These are phyloP conservation scores for Brassica incana DNA, from an alignment of 345 rosid species.

Conservation along the genomic window DNA sequence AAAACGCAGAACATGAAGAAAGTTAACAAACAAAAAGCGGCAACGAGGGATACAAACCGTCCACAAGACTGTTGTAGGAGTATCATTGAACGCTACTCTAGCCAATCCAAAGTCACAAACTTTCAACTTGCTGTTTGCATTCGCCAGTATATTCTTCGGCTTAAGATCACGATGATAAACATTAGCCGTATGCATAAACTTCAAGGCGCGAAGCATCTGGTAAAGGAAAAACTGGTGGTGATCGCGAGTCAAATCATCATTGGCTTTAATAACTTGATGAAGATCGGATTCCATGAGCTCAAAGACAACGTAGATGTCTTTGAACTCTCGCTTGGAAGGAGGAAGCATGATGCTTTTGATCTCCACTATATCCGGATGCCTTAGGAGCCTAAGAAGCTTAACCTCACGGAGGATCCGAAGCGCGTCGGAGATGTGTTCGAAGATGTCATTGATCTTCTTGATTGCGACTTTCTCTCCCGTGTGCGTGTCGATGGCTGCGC, in stretches of 20 bases:
- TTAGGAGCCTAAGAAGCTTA: conserved; percentile 77
- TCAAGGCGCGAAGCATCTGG: conserved; percentile 93
- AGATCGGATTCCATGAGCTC: conserved; percentile 99
- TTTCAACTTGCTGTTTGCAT: conserved; percentile 97
- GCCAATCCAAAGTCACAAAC: conserved; percentile 96
- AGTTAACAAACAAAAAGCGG: neutral
- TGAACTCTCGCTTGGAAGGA: conserved; percentile 92
- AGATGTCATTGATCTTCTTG: conserved; percentile 84
- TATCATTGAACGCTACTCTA: conserved; percentile 82
- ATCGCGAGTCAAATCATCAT: conserved; percentile 90
- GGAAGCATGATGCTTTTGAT: conserved; percentile 94
- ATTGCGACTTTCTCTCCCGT: conserved; percentile 92
- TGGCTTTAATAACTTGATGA: conserved; percentile 98
- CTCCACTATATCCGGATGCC: conserved; percentile 96
- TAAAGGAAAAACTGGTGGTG: conserved; percentile 97
- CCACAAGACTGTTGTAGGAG: conserved; percentile 90
- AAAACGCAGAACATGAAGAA: neutral
- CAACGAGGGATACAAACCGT: conserved; percentile 54
- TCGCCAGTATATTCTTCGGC: conserved; percentile 94
- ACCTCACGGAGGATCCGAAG: conserved; percentile 86
- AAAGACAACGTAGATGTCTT: conserved; percentile 89
- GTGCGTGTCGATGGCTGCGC: conserved; percentile 93
- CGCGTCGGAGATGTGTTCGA: conserved; percentile 89
- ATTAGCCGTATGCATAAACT: conserved; percentile 95
- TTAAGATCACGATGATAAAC: conserved; percentile 97